phyloP scores from a whole-genome alignment of 371 early-diverging fungal genomes.

The Circinella umbellata region DNA sequence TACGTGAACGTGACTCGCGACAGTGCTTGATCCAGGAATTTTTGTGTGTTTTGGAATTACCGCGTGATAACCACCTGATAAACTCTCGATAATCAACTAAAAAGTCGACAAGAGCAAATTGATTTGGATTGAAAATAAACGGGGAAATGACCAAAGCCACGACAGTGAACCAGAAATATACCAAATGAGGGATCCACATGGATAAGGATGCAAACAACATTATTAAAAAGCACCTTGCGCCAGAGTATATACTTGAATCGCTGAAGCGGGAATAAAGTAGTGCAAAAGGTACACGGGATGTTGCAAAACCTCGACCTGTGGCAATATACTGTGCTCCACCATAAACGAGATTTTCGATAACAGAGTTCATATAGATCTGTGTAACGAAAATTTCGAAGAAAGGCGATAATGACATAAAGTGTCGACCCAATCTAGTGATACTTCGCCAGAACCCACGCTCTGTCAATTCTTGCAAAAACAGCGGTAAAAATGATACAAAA shows the following conservation, averaged over 20 bases:
- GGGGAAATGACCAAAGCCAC: slow-evolving; percentile 75
- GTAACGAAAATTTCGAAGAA: slow-evolving; percentile 90
- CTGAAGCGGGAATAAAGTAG: slow-evolving; percentile 80
- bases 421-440: slow-evolving; percentile 75
- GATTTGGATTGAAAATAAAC: slow-evolving; percentile 85
- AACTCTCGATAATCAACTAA: slow-evolving; percentile 82
- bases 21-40: slow-evolving; percentile 79
- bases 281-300: slow-evolving; percentile 76
- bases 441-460: slow-evolving; percentile 83
- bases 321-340: slow-evolving; percentile 87
- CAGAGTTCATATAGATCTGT: slow-evolving; percentile 81
- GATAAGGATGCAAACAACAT: slow-evolving; percentile 73
- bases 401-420: slow-evolving; percentile 82
- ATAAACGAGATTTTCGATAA: slow-evolving; percentile 79
- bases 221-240: slow-evolving; percentile 68
- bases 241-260: slow-evolving; percentile 78
- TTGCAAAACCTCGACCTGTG: slow-evolving; percentile 90
- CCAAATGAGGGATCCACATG: slow-evolving; percentile 73
- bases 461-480: slow-evolving; percentile 83
- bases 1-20: slow-evolving; percentile 68
- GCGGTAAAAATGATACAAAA: slow-evolving; percentile 81
- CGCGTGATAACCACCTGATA: slow-evolving; percentile 79
- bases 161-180: slow-evolving; percentile 87
- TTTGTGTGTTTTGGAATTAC: slow-evolving; percentile 67
- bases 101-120: slow-evolving; percentile 75